phyloP scores from a whole-genome alignment of 257 asterid species.

The Schizonepeta tenuifolia region DNA sequence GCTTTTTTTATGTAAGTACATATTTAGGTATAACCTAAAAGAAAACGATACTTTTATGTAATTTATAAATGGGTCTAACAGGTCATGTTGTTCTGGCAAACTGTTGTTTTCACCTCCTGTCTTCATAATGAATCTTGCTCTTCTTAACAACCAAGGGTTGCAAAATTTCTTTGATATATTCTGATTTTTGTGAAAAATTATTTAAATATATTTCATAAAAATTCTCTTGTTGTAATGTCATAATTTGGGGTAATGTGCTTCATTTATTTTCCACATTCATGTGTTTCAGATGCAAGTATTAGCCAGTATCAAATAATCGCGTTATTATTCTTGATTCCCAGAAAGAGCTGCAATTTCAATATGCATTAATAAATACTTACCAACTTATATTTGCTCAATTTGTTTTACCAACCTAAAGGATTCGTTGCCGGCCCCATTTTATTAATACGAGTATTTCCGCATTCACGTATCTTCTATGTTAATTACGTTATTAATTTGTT shows the following conservation, averaged over 20 bases:
- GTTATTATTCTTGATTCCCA: not conserved
- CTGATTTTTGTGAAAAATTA: not conserved
- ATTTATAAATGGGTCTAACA: not conserved
- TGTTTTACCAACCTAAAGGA: no score
- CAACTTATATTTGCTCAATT: not conserved
- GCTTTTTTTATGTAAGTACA: no score
- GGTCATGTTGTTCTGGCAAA: constrained; percentile 20
- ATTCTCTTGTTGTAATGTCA: not conserved
- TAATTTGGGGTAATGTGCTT: not conserved
- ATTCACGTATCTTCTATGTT: not conserved
- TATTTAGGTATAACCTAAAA: not conserved
- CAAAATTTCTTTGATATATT: not conserved
- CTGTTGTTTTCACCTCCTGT: not conserved
- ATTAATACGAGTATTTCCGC: not conserved
- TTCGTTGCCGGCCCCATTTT: not conserved
- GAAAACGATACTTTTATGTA: not conserved
- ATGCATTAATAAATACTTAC: not conserved
- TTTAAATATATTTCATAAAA: not conserved
- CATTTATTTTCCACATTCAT: not conserved
- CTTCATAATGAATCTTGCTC: not conserved
- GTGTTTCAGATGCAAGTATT: constrained; percentile 17
- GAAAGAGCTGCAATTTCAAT: not conserved
- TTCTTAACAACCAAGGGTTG: constrained; percentile 9
- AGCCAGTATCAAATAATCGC: not conserved
- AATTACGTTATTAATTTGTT: constrained; percentile 2